Evolutionary conservation across 1,284 basidiomycete species (phyloP), one percentile per base, ranked within the genome.

Genomic region (Malassezia vespertilionis): DNA sequence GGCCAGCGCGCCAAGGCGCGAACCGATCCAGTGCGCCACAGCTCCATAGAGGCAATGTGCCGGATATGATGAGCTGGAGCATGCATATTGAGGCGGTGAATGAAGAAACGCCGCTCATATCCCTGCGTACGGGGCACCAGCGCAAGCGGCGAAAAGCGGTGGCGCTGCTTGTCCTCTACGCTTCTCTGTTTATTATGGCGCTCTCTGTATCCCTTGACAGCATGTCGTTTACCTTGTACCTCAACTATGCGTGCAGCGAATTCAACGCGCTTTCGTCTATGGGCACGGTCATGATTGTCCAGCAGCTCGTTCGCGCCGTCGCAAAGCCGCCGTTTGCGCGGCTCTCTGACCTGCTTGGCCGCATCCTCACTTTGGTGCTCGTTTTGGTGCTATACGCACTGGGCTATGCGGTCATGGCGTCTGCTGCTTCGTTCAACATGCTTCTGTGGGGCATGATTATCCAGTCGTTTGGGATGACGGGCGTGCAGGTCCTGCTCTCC

Each of bases 251-350:
- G 6, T 62, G 64, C 57, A 60, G 56, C 45, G 63, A 67, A 44
- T 71, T 61, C 34, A 61, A 58, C n/a, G 56, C 63, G n/a, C 55
- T 65, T 10, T 61, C 60, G 20, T 69, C 73, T 1, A 74, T 77
- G 63, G 74, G 61, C 50, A 69, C 66, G 11, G 60, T 69, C 2
- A 55, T 60, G 5, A 69, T 69, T 34, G 60, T 61, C 17, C 66
- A 69, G 60, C 48, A 69, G 51, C 59, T 69, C 48, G 53, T 76
- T 46, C 74, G 80, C 50, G 80, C 80, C 18, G 76, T 80, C 35
- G 78, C 82, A 28, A 86, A 86, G 72, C 84, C 84, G 20, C 76
- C 84, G 35, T 80, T 84, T 58, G 84, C 84, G 3, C 86, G 85
- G 71, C 71, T 86, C 27, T 79, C 83, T 2, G 84, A 87, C 61